Evolutionary conservation across 2,329 filamentous ascomycete genomes (phyloP).

Genomic region (Myotisia sp.): DNA sequence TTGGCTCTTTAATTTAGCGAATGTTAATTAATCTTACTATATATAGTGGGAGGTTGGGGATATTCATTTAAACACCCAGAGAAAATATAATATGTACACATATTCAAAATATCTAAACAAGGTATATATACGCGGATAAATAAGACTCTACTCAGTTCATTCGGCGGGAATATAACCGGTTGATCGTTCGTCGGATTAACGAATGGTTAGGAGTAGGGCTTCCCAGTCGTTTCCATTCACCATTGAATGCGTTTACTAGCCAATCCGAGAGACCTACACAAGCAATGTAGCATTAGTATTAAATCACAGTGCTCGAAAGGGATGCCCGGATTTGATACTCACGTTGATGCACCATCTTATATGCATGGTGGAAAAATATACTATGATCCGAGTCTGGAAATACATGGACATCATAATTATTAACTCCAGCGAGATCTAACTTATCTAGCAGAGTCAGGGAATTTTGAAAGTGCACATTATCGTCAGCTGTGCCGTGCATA

Average conservation of each 20-base stretch:
- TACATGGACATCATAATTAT: conserved; percentile 93
- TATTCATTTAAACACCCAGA: too few relatives aligned
- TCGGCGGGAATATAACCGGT: background rate
- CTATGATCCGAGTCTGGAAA: conserved; percentile 94
- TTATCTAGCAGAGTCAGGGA: conserved; percentile 75
- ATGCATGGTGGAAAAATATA: conserved; percentile 89
- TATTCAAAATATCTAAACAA: too few relatives aligned
- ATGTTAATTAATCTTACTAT: too few relatives aligned
- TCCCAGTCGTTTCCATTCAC: conserved; percentile 62
- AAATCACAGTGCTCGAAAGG: background rate
- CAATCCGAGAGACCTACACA: conserved; percentile 46
- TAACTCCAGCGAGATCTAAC: conserved; percentile 62
- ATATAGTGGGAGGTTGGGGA: too few relatives aligned
- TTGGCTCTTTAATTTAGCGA: too few relatives aligned
- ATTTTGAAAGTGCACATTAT: conserved; percentile 97
- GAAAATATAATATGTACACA: too few relatives aligned
- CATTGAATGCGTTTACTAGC: conserved; percentile 95
- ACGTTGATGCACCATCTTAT: conserved; percentile 86
- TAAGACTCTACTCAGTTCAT: too few relatives aligned
- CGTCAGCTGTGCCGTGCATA: conserved; percentile 93
- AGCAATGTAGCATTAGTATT: background rate
- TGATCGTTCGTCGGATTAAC: conserved; percentile 14
- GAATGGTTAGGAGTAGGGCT: conserved; percentile 35
- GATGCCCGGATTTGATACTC: conserved; percentile 31
- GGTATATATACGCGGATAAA: too few relatives aligned